Percentiles rank a stretch among this genome's conserved stretches.
Conservation (phyloP, 345 rosid genomes). For the Limnanthes douglasii region DNA sequence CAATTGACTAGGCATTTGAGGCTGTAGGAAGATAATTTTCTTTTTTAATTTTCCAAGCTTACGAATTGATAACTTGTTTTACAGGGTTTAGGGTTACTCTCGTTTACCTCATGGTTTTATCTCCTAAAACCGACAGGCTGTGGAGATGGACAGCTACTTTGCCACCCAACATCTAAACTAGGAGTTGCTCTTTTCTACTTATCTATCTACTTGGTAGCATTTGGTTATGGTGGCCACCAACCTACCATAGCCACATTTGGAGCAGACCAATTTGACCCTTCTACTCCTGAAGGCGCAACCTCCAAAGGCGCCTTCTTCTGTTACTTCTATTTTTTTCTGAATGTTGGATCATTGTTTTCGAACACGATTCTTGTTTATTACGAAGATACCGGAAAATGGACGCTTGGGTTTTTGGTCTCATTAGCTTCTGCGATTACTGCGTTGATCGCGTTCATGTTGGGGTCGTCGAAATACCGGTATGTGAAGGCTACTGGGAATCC, state of each 20-base stretch:
- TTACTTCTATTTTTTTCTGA: slow-evolving; percentile 68
- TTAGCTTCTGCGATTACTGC: slow-evolving; percentile 42
- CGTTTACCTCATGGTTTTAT: slow-evolving; percentile 47
- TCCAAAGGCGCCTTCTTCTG: slow-evolving; percentile 50
- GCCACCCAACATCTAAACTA: slow-evolving; percentile 23
- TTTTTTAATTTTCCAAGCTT: slow-evolving; percentile 15
- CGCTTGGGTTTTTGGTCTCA: slow-evolving; percentile 49
- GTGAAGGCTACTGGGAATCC: slow-evolving; percentile 56
- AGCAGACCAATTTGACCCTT: slow-evolving; percentile 62
- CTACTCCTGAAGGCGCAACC: slow-evolving; percentile 10
- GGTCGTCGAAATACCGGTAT: slow-evolving; percentile 27
- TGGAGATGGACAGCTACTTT: slow-evolving; percentile 32
- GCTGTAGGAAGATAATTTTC: no score
- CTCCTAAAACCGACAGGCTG: slow-evolving; percentile 56
- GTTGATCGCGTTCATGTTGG: slow-evolving; percentile 22
- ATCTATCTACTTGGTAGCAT: slow-evolving; percentile 57
- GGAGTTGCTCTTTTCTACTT: slow-evolving; percentile 41
- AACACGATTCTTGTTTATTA: slow-evolving; percentile 62
- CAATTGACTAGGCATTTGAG: no score
- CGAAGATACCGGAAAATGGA: slow-evolving; percentile 58
- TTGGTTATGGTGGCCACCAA: slow-evolving; percentile 88
- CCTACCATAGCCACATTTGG: slow-evolving; percentile 88
- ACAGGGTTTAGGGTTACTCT: slow-evolving; percentile 47
- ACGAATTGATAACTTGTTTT: slow-evolving; percentile 7
- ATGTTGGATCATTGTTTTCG: slow-evolving; percentile 57